Conservation (phyloP, 495 filamentous ascomycete genomes). For the Aspergillus haitiensis region DNA sequence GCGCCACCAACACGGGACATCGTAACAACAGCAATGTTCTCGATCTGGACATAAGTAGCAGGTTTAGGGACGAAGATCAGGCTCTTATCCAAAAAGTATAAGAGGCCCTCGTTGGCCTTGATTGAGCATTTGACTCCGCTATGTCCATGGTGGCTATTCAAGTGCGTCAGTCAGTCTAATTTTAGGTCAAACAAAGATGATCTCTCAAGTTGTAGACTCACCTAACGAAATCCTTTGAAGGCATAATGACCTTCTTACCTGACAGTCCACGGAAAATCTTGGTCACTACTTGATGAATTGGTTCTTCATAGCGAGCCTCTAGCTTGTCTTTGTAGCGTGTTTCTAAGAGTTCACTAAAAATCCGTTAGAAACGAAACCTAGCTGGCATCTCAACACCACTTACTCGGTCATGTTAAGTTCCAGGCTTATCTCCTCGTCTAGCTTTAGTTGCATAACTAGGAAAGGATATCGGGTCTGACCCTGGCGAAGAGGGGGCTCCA, state of each 20-base stretch:
- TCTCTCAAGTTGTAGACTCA: constrained; percentile 27
- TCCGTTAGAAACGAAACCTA: constrained; percentile 20
- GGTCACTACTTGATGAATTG: constrained; percentile 85
- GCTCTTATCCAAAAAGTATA: constrained; percentile 96
- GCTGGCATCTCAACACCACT: constrained; percentile 29
- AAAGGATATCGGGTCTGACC: constrained; percentile 99
- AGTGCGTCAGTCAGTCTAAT: constrained; percentile 5
- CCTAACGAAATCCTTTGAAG: constrained; percentile 88
- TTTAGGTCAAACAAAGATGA: not conserved
- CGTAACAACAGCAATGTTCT: constrained; percentile 82
- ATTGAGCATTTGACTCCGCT: constrained; percentile 98
- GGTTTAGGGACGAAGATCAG: constrained; percentile 99
- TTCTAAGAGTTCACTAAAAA: constrained; percentile 60
- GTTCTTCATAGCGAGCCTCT: constrained; percentile 82
- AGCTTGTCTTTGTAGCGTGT: constrained; percentile 89
- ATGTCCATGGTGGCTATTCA: constrained; percentile 77
- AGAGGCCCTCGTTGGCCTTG: constrained; percentile 95
- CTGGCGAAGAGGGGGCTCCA: constrained; percentile 94
- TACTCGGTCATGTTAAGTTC: constrained; percentile 97
- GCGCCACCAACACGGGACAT: constrained; percentile 96
- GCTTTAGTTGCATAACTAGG: constrained; percentile 98
- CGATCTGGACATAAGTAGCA: constrained; percentile 91
- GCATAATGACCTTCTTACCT: constrained; percentile 89
- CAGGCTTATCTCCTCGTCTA: constrained; percentile 94
- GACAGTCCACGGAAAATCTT: constrained; percentile 92